phyloP scores from a whole-genome alignment of 2,329 filamentous ascomycete species.

The Cryphonectria carpinicola region DNA sequence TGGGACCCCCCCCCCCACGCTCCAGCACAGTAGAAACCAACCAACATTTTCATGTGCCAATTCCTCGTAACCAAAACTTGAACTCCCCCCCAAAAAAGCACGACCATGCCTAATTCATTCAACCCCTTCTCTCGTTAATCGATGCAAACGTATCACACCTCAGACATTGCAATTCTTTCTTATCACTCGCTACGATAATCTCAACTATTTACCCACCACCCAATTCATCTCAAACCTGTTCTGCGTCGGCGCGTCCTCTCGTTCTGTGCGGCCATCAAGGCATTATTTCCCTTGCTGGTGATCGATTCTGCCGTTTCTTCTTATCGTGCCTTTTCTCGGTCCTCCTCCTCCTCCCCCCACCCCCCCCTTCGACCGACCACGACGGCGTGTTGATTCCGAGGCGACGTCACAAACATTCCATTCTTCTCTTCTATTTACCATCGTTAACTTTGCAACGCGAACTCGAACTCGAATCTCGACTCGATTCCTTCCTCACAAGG shows the following conservation, averaged over 20 bases:
- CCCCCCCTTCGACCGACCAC: neutral
- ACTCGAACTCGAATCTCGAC: neutral
- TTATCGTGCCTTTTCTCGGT: neutral
- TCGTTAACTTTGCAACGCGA: neutral
- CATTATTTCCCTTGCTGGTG: slow-evolving; percentile 21
- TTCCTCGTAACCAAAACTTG: neutral
- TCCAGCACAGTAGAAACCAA: neutral
- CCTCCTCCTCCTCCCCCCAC: neutral
- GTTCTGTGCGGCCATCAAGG: slow-evolving; percentile 21
- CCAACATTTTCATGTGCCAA: slow-evolving; percentile 6
- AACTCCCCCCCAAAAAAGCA: neutral
- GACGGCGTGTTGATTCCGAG: neutral
- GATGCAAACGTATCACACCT: neutral
- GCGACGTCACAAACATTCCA: neutral
- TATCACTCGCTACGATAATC: slow-evolving; percentile 20
- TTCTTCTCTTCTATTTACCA: neutral
- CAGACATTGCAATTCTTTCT: slow-evolving; percentile 10
- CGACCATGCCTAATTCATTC: slow-evolving; percentile 1
- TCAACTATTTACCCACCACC: neutral
- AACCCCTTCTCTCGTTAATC: slow-evolving; percentile 4
- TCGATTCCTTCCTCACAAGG: neutral
- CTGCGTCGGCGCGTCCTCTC: slow-evolving; percentile 16
- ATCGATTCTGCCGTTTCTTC: slow-evolving; percentile 19
- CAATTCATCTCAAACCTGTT: neutral
- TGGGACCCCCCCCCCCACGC: neutral